These are phyloP conservation scores for Nicotiana sylvestris DNA, from an alignment of 257 asterid species.

Conservation along the genomic window DNA sequence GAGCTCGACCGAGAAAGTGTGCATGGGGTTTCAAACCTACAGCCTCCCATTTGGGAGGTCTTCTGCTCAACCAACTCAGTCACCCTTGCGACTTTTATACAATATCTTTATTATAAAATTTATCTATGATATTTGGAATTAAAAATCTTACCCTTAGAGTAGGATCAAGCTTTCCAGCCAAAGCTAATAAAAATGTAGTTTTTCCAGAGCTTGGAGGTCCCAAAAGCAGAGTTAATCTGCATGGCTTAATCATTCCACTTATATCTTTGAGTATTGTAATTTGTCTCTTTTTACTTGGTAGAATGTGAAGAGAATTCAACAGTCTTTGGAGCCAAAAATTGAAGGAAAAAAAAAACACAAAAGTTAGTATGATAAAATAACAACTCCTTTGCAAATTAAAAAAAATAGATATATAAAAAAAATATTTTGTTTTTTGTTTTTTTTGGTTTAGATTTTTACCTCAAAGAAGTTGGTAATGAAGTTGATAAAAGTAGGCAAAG, in stretches of 20 bases:
- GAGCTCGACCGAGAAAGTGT: no score
- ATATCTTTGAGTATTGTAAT: conserved; percentile 50
- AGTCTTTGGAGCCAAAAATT: conserved; percentile 10
- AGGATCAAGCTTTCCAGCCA: conserved; percentile 68
- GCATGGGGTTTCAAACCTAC: no score
- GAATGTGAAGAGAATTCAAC: conserved; percentile 28
- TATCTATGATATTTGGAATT: not conserved
- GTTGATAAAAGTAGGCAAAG: conserved; percentile 53
- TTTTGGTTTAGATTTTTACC: conserved; percentile 28
- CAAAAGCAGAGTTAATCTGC: conserved; percentile 58
- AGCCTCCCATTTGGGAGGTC: no score
- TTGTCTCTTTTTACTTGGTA: conserved; percentile 44
- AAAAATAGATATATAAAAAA: not conserved
- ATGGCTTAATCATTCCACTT: conserved; percentile 59
- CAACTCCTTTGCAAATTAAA: not conserved
- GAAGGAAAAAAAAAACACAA: not conserved
- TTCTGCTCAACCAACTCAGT: no score
- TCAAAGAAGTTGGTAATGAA: conserved; percentile 42
- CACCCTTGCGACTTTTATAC: no score
- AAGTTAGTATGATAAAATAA: not conserved
- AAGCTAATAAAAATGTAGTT: conserved; percentile 54
- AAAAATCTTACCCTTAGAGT: conserved; percentile 32
- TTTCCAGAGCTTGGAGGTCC: conserved; percentile 85
- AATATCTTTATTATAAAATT: no score
- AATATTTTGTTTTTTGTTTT: not conserved